Conservation (phyloP, 208 protist species). For the Leishmania mexicana region DNA sequence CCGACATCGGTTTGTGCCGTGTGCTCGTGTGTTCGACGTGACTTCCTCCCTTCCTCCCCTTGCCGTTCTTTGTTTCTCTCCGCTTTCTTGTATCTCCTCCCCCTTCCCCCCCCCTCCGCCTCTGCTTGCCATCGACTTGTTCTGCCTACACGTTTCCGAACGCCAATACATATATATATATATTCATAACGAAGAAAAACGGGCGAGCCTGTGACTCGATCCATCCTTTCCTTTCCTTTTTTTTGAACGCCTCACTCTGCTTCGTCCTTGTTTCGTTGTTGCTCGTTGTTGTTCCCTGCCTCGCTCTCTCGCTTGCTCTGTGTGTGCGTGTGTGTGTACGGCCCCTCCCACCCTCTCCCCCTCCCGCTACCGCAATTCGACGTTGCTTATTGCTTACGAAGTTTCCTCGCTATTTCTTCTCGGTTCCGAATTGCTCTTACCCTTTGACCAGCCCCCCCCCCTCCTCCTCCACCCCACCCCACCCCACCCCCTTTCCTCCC, state of each 20-base stretch:
- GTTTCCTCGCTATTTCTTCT: background rate
- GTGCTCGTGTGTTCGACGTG: background rate
- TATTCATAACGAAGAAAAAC: background rate
- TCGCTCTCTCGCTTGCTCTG: too few species aligned
- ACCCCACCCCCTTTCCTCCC: too few species aligned
- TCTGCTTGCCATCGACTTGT: background rate
- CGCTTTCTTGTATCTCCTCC: background rate
- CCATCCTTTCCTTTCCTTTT: background rate
- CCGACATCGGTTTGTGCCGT: background rate
- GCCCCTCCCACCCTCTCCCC: too few species aligned
- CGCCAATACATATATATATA: background rate
- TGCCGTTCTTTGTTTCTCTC: background rate
- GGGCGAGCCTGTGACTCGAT: background rate
- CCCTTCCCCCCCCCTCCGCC: background rate
- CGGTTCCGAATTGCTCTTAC: conserved; percentile 24
- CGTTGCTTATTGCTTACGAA: background rate
- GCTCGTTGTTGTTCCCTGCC: background rate
- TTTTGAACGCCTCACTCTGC: too few species aligned
- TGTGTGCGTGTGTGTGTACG: too few species aligned
- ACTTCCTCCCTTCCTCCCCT: background rate
- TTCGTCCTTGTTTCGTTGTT: background rate
- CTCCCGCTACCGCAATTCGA: background rate
- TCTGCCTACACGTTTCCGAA: too few species aligned
- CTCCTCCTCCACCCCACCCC: too few species aligned
- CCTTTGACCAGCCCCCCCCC: background rate